These are phyloP conservation scores for Salisapilia sapeloensis DNA, from an alignment of 352 stramenopile species.

Conservation along the genomic window DNA sequence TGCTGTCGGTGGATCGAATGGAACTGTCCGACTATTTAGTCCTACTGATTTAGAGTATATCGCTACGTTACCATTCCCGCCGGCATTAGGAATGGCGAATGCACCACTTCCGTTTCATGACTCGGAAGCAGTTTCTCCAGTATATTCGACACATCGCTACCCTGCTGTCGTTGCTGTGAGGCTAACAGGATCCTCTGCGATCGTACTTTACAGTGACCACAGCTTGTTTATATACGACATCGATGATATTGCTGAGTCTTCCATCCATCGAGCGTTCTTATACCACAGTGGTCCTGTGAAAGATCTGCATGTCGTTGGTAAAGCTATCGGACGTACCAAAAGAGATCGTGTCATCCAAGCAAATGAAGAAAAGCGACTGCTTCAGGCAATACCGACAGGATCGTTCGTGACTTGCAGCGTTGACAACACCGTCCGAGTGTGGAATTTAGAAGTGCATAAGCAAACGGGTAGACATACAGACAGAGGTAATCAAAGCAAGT, in stretches of 20 bases:
- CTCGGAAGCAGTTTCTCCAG: constrained; percentile 18
- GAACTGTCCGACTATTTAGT: constrained; percentile 55
- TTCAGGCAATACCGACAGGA: constrained; percentile 50
- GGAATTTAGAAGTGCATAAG: constrained; percentile 68
- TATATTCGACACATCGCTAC: constrained; percentile 32
- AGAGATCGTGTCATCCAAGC: constrained; percentile 32
- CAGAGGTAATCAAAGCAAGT: constrained; percentile 1
- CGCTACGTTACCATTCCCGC: constrained; percentile 53
- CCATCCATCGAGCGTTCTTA: constrained; percentile 55
- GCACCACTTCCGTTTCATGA: constrained; percentile 1
- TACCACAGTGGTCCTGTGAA: constrained; percentile 60
- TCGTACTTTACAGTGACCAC: constrained; percentile 62
- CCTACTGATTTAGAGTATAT: constrained; percentile 57
- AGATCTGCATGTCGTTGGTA: constrained; percentile 39
- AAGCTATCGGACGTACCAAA: constrained; percentile 21
- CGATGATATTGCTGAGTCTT: constrained; percentile 19
- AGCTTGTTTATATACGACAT: constrained; percentile 70
- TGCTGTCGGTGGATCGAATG: constrained; percentile 37
- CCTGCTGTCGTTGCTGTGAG: constrained; percentile 35
- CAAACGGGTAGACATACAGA: constrained; percentile 7
- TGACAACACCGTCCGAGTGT: constrained; percentile 78
- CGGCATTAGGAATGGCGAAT: constrained; percentile 37
- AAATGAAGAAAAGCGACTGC: constrained; percentile 22
- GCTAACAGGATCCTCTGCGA: constrained; percentile 35
- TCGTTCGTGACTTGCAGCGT: constrained; percentile 71